Evolutionary conservation across 805 yeast species (phyloP).

Genomic region (Barnettozyma vustinii): DNA sequence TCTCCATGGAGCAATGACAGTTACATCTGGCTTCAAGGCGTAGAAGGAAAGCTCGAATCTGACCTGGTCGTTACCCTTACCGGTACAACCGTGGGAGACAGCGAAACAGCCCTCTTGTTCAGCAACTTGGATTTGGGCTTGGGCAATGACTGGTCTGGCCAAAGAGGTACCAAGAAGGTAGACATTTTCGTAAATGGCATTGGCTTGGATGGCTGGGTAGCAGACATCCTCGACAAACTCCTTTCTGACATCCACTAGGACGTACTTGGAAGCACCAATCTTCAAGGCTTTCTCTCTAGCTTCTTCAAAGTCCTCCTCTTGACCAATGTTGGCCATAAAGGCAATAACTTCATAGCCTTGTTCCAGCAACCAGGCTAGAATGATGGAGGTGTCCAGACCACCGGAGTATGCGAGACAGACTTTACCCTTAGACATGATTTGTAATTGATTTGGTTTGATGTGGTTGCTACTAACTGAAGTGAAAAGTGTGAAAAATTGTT

Average conservation of each 20-base stretch:
- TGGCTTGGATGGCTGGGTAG: constrained; percentile 93
- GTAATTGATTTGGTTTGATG: background rate
- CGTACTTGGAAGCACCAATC: constrained; percentile 95
- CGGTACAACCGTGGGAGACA: constrained; percentile 98
- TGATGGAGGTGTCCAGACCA: constrained; percentile 96
- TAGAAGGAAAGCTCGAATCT: constrained; percentile 96
- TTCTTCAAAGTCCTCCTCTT: constrained; percentile 97
- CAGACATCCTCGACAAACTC: constrained; percentile 91
- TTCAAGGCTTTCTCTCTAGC: constrained; percentile 94
- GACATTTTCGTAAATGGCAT: constrained; percentile 97
- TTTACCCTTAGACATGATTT: constrained; percentile 88
- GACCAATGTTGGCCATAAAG: constrained; percentile 97
- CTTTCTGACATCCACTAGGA: constrained; percentile 89
- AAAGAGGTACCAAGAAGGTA: constrained; percentile 94
- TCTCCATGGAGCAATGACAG: constrained; percentile 99
- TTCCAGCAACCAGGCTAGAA: constrained; percentile 96
- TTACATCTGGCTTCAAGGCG: constrained; percentile 95
- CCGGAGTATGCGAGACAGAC: constrained; percentile 99
- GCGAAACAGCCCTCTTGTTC: constrained; percentile 98
- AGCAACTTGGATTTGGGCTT: constrained; percentile 96
- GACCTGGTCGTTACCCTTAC: constrained; percentile 99
- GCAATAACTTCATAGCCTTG: constrained; percentile 98
- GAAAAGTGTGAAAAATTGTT: background rate
- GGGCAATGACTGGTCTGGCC: constrained; percentile 98
- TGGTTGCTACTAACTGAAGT: background rate